Conservation (phyloP, 768 basidiomycete species). For the Panellus pusillus region DNA sequence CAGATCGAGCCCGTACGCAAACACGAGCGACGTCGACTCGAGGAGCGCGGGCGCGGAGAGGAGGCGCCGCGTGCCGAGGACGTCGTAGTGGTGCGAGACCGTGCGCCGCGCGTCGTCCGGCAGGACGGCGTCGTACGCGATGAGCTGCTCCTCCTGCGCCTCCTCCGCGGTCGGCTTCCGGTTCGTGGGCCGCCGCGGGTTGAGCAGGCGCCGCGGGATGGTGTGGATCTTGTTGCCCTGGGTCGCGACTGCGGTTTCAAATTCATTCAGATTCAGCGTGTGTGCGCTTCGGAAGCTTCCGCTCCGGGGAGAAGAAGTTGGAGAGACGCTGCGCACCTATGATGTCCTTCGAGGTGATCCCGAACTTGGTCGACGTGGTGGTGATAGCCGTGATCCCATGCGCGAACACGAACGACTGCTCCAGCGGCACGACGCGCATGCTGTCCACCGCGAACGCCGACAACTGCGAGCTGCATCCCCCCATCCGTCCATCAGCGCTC, state of each 20-base stretch:
- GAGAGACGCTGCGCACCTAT: slow-evolving; percentile 61
- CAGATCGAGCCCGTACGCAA: slow-evolving; percentile 85
- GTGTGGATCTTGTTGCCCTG: slow-evolving; percentile 71
- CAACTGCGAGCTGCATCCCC: slow-evolving; percentile 39
- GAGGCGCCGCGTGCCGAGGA: slow-evolving; percentile 67
- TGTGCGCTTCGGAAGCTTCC: too few species aligned
- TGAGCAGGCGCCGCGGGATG: slow-evolving; percentile 69
- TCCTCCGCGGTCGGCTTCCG: slow-evolving; percentile 75
- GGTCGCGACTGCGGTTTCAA: slow-evolving; percentile 62
- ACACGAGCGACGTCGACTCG: slow-evolving; percentile 89
- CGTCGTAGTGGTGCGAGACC: slow-evolving; percentile 52
- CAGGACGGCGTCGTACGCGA: slow-evolving; percentile 81
- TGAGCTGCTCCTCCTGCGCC: slow-evolving; percentile 73
- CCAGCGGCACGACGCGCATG: slow-evolving; percentile 54
- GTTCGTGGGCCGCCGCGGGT: slow-evolving; percentile 79
- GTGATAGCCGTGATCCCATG: slow-evolving; percentile 67
- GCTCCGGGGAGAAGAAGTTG: background rate
- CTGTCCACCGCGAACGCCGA: slow-evolving; percentile 50
- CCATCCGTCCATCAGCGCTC: too few species aligned
- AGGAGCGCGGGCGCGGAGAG: slow-evolving; percentile 80
- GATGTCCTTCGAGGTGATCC: slow-evolving; percentile 83
- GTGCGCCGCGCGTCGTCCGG: slow-evolving; percentile 64
- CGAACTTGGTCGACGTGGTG: slow-evolving; percentile 82
- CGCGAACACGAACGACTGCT: slow-evolving; percentile 72
- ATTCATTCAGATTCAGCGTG: too few species aligned